phyloP scores from a whole-genome alignment of 2,329 filamentous ascomycete genomes.

The Whalleya microplaca region DNA sequence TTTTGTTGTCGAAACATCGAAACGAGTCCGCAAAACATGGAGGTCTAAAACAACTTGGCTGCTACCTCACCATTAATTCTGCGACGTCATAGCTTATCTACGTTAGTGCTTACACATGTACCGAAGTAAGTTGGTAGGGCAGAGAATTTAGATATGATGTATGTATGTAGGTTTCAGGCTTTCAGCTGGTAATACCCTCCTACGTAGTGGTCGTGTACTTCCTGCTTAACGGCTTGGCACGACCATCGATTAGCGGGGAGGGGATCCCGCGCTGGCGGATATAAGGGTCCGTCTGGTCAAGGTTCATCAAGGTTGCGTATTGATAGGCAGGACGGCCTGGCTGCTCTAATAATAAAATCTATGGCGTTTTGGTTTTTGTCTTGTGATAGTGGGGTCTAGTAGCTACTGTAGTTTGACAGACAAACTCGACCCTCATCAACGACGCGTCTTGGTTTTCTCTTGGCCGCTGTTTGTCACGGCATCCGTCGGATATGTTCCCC shows the following conservation, averaged over 20 bases:
- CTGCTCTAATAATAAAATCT: too few relatives aligned
- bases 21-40: neutral
- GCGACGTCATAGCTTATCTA: neutral
- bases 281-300: neutral
- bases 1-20: neutral
- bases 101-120: neutral
- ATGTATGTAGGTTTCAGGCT: too few relatives aligned
- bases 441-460: constrained; percentile 21
- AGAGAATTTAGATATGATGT: neutral
- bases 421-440: neutral
- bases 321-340: too few relatives aligned
- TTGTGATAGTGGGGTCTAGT: neutral
- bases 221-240: neutral
- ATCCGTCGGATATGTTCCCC: constrained; percentile 10
- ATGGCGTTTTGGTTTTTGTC: neutral
- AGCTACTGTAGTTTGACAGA: neutral
- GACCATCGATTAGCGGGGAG: neutral
- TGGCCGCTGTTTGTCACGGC: constrained; percentile 9
- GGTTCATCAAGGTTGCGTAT: too few relatives aligned
- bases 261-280: neutral
- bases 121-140: neutral
- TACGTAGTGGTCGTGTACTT: neutral
- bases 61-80: neutral
- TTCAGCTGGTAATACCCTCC: too few relatives aligned
- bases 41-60: neutral